Evolutionary conservation across 148 eudicot genomes (phyloP).

Genomic region (Talinum fruticosum): DNA sequence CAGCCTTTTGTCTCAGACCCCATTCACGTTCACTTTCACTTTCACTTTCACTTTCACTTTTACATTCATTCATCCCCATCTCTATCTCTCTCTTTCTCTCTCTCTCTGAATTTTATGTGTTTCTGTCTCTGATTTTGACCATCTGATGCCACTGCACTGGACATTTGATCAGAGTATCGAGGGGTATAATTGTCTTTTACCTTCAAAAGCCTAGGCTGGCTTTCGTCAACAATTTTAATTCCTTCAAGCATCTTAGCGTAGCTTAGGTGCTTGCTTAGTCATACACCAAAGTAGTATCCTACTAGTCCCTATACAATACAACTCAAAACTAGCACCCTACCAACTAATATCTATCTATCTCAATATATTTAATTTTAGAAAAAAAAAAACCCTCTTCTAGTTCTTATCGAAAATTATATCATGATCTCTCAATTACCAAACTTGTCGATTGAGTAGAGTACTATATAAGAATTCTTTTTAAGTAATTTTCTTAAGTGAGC

Average conservation of each 20-base stretch:
- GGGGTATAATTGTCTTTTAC: background rate
- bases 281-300: background rate
- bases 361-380: too few species aligned
- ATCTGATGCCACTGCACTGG: background rate
- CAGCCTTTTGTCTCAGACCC: slow-evolving; percentile 6
- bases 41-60: background rate
- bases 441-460: too few species aligned
- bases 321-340: background rate
- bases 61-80: slow-evolving; percentile 10
- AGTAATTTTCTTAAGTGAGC: too few species aligned
- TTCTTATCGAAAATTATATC: too few species aligned
- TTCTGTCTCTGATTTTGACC: slow-evolving; percentile 3
- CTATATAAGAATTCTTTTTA: too few species aligned
- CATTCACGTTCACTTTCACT: slow-evolving; percentile 9
- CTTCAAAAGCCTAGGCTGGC: background rate
- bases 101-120: background rate
- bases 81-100: background rate
- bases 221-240: too few species aligned
- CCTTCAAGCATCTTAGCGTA: too few species aligned
- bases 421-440: too few species aligned
- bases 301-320: background rate
- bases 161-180: background rate
- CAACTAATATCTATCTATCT: background rate
- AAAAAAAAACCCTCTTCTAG: too few species aligned
- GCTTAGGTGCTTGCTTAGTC: background rate